These are phyloP conservation scores for Ceratocystiopsis sp. DNA, from an alignment of 2,329 filamentous ascomycete species.

Conservation along the genomic window DNA sequence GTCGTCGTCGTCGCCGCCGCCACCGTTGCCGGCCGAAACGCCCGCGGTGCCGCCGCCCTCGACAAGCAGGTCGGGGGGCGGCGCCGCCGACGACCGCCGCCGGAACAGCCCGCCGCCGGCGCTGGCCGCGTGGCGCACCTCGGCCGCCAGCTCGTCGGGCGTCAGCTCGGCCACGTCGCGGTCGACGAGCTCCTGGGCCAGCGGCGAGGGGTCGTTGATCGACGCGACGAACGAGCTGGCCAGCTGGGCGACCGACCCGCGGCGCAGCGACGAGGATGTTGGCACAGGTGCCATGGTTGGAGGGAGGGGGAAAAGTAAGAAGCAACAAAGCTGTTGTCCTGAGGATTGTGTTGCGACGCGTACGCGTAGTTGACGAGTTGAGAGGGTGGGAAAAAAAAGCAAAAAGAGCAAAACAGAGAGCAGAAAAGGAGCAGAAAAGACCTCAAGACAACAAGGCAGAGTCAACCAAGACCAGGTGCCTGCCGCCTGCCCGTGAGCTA, in stretches of 20 bases:
- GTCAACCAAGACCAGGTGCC: no score
- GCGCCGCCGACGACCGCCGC: constrained; percentile 6
- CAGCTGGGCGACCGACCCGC: constrained; percentile 7
- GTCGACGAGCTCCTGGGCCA: constrained; percentile 48
- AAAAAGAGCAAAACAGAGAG: no score
- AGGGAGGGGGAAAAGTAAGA: not conserved
- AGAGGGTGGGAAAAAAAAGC: no score
- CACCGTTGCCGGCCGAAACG: constrained; percentile 22
- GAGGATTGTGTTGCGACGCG: no score
- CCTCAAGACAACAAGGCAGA: no score
- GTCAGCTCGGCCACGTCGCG: constrained; percentile 49
- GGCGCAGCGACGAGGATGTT: not conserved
- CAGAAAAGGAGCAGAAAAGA: no score
- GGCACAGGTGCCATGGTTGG: constrained; percentile 6
- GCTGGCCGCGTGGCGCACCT: not conserved
- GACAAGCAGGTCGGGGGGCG: constrained; percentile 16
- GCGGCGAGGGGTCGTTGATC: constrained; percentile 43
- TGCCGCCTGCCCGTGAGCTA: no score
- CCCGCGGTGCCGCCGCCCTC: constrained; percentile 16
- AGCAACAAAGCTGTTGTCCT: not conserved
- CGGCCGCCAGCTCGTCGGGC: constrained; percentile 29
- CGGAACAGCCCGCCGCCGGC: not conserved
- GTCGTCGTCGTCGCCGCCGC: constrained; percentile 7
- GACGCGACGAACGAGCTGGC: constrained; percentile 24
- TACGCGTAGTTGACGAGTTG: no score